Conservation (phyloP, 202 grass and related monocot genomes). For the Schoenoplectus tabernaemontani region DNA sequence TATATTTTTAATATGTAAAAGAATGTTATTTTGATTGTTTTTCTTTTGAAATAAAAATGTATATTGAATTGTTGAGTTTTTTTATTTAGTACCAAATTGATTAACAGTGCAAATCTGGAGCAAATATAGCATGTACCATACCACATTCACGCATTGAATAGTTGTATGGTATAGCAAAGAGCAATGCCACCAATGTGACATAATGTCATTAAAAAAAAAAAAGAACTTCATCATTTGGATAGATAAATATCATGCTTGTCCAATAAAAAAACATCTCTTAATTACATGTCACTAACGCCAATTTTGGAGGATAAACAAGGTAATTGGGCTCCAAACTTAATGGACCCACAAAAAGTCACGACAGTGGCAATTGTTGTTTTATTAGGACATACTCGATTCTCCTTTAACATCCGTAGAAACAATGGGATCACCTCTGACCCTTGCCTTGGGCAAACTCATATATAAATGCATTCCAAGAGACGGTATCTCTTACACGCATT, state of each 20-base stretch:
- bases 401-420: conserved; percentile 53
- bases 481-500: conserved; percentile 42
- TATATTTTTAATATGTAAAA: no score
- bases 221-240: conserved; percentile 36
- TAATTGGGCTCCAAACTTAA: conserved; percentile 50
- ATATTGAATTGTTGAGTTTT: no score
- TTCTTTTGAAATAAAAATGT: no score
- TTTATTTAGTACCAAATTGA: no score
- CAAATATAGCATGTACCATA: conserved; percentile 60
- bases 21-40: no score
- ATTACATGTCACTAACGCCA: conserved; percentile 43
- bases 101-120: conserved; percentile 41
- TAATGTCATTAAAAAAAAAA: conserved; percentile 54
- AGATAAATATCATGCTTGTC: conserved; percentile 77
- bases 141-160: conserved; percentile 30
- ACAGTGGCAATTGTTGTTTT: conserved; percentile 64
- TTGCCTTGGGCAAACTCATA: conserved; percentile 50
- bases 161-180: conserved; percentile 41
- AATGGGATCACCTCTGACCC: conserved; percentile 33
- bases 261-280: conserved; percentile 63
- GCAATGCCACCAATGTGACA: conserved; percentile 74
- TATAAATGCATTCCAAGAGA: conserved; percentile 85
- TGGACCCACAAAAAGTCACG: conserved; percentile 37
- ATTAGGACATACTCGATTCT: conserved; percentile 35
- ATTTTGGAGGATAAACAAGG: conserved; percentile 56